Base-by-base conservation (phyloP, 2,329 filamentous ascomycete species). In the Penicillium sp. region DNA sequence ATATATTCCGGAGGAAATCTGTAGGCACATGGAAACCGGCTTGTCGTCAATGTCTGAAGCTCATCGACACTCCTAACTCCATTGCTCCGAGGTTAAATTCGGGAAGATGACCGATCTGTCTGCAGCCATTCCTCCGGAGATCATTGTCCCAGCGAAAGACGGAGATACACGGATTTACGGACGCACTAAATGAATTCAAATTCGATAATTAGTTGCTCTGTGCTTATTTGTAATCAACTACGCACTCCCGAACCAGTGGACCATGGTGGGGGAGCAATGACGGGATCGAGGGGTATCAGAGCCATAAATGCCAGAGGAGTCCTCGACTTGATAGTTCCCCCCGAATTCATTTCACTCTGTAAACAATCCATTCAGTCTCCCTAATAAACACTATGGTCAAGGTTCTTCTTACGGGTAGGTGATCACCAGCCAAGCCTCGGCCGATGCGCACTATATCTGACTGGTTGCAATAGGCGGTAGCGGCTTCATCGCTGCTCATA, bases 401-500 rank as follows among this genome's bases (percentile, higher is more conserved):
- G 54, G 72, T 75, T 59, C 65, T 73, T 21, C 59, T 73, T 32
- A 70, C 69, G 36, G 70, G 70, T 72, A 67, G 46, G 63, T 21
- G 13, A 8, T 24, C 15, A 4, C 7, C 13, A 37, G 15, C 43
- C 15, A 24, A 39, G 36, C 13, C 17, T 34, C 6, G 18, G 17
- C 17, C 24, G 5, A 34, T 64, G 61, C 18, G 13, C 9, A 26
- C 33, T 18, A 54, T 44, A 8, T 43, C 58, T 62, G 52, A 66
- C 39, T 18, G 13, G 26, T 46, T 32, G 42, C n/a, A 46, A 27
- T 46, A 76, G 81, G 84, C 59, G 84, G 83, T 51, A 82, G 78
- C 57, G 84, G 84, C 72, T 87, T 87, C 70, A 86, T 87, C 58
- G 84, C 84, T 53, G 83, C 84, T 32, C 84, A 87, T 62, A 79